These are phyloP conservation scores for Myxozyma neotropica DNA, from an alignment of 805 yeast species.

Conservation along the genomic window DNA sequence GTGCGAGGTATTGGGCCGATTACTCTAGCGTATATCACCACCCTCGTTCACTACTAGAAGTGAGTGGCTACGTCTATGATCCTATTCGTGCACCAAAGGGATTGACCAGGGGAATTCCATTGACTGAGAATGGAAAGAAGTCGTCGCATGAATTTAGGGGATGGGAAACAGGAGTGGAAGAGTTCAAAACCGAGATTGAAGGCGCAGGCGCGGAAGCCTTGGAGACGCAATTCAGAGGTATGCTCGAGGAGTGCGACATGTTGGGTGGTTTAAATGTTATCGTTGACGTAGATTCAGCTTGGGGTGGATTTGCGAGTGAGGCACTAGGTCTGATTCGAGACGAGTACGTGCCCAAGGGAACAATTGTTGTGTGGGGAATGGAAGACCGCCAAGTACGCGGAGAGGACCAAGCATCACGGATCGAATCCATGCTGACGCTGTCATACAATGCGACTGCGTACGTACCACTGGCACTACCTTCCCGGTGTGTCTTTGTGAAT, in stretches of 20 bases:
- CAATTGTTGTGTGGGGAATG: conserved; percentile 53
- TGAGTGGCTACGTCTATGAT: conserved; percentile 64
- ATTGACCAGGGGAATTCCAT: conserved; percentile 38
- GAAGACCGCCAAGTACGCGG: conserved; percentile 31
- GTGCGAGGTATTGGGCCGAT: conserved; percentile 77
- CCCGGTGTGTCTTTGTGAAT: not conserved
- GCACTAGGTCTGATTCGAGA: conserved; percentile 62
- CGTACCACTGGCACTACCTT: conserved; percentile 28
- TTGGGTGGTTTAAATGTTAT: conserved; percentile 70
- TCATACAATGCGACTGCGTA: conserved; percentile 26
- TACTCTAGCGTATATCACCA: conserved; percentile 67
- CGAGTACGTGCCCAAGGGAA: conserved; percentile 61
- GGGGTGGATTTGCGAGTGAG: conserved; percentile 76
- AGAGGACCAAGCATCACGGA: conserved; percentile 16
- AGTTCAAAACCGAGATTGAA: conserved; percentile 49
- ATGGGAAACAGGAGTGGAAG: conserved; percentile 59
- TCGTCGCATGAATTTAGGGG: conserved; percentile 34
- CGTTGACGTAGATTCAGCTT: conserved; percentile 73
- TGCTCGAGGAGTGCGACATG: conserved; percentile 74
- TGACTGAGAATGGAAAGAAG: not conserved
- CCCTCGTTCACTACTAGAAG: conserved; percentile 58
- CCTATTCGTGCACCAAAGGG: conserved; percentile 43
- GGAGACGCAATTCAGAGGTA: conserved; percentile 60
- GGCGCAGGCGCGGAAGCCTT: conserved; percentile 49
- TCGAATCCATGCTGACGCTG: conserved; percentile 21